Base-by-base conservation (phyloP, 768 basidiomycete genomes). In the Boletus sensibilis region DNA sequence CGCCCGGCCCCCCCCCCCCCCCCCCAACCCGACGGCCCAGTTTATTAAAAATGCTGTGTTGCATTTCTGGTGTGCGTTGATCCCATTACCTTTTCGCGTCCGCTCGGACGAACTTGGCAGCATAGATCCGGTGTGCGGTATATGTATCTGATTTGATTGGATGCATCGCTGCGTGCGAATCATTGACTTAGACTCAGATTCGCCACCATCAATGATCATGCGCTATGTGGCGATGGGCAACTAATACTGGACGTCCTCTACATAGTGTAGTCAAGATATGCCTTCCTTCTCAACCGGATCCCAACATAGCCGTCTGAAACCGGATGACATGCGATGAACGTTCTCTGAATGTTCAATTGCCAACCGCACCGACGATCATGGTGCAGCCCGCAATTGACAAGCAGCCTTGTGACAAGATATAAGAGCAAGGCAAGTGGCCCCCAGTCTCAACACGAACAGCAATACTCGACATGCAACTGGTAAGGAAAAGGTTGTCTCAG, bases 381-480 rank as follows among this genome's bases (percentile, higher is more conserved):
- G 29, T 38, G 5, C 11, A 10, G 1, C 18, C 21, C 20, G 14
- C 7, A 34, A 20, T 29, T 37, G 20, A 39, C 3, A 29, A 1
- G n/a, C 16, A 34, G 7, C 37, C 25, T 20, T 33, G 31, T 14
- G 21, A 8, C 12, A n/a, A n/a, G 48, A 31, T 61, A 62, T 63
- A 58, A 58, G 33, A 53, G 29, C 38, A n/a, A 53, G 39, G 35
- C 1, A 12, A 14, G 20, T 7, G 34, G n/a, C 37, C 29, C 14
- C 5, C n/a, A 1, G 5, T 41, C 14, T 41, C n/a, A 39, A 18
- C 38, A 46, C 5, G 1, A 48, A 45, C 35, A 4, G 1, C 41
- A 39, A n/a, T 11, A 16, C 21, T 51, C 18, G 7, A 56, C 39
- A 56, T 62, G 60, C 37, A 51, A 45, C 33, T 59, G 46, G 53